Evolutionary conservation across 257 asterid genomes (phyloP).

Genomic region (Nyctanthes arbortristis): DNA sequence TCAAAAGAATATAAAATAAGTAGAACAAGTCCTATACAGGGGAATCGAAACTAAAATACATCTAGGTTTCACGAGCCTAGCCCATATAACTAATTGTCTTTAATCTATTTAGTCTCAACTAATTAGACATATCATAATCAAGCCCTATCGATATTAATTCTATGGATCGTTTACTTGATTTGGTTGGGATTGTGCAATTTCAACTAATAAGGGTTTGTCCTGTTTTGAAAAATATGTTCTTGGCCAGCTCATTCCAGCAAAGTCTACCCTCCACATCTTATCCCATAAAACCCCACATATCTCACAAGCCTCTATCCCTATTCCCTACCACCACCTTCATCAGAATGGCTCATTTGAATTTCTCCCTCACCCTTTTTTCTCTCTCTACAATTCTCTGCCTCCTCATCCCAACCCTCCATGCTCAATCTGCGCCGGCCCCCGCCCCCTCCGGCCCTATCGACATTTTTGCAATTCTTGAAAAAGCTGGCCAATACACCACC

Average conservation of each 20-base stretch:
- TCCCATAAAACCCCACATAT: conserved; percentile 33
- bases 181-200: neutral
- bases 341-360: conserved; percentile 38
- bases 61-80: no score
- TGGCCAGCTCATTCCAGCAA: conserved; percentile 69
- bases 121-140: no score
- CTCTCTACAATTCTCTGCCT: conserved; percentile 23
- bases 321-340: conserved; percentile 20
- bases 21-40: no score
- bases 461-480: conserved; percentile 64
- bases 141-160: no score
- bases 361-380: conserved; percentile 34
- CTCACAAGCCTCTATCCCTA: conserved; percentile 29
- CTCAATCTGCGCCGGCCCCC: conserved; percentile 68
- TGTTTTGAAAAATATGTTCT: conserved; percentile 27
- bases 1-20: no score
- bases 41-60: no score
- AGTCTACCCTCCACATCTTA: conserved; percentile 34
- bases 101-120: no score
- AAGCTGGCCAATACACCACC: conserved; percentile 46
- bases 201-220: conserved; percentile 17
- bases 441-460: conserved; percentile 65
- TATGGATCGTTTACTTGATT: no score
- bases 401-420: conserved; percentile 27
- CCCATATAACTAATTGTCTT: no score